Evolutionary conservation across 2,329 filamentous ascomycete genomes (phyloP), one percentile per base, ranked within the genome.

Genomic region (Catunica adiposa): DNA sequence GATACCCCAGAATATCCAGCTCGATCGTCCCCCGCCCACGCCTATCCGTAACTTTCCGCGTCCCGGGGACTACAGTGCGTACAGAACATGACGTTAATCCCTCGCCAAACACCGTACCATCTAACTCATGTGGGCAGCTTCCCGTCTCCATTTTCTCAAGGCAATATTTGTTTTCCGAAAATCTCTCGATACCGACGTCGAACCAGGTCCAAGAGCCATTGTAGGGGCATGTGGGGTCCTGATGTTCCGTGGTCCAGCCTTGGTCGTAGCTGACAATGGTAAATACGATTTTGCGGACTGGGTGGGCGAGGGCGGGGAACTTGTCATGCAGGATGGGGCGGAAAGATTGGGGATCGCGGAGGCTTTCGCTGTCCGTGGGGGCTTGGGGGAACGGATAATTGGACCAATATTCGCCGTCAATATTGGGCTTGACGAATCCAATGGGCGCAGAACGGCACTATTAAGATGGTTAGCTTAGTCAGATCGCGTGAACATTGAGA

Each of bases 201-300:
- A 82, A 82, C 80, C 80, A 84, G 0, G 79, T 79, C 66, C 67
- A 80, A 0, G 79, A 77, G 1, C 50, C 59, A 8, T 2, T 15
- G 8, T 55, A 58, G 22, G 40, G 34, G 14, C 17, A 3, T 5
- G 4, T 26, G 11, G 48, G 38, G 3, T 62, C 53, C 0, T 11
- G 46, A 0, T 0, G 1, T 0, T 65, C 59, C 14, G 71, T 69
- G 31, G 72, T 70, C 71, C 72, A 80, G 3, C 80, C 80, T 60
- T 84, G 80, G 59, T 84, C 80, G 51, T 66, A 69, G 62, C 76
- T 78, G 9, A 64, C 65, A 42, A 81, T 70, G 3, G 72, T 76
- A 63, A 83, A 83, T 22, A 80, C 74, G 20, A 84, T 70, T 64
- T 80, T 83, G 37, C 77, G 73, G 53, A 76, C 77, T 0, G 79